Base-by-base conservation (phyloP, 192 early-diverging fungal genomes). In the Chytriomyces sp. region DNA sequence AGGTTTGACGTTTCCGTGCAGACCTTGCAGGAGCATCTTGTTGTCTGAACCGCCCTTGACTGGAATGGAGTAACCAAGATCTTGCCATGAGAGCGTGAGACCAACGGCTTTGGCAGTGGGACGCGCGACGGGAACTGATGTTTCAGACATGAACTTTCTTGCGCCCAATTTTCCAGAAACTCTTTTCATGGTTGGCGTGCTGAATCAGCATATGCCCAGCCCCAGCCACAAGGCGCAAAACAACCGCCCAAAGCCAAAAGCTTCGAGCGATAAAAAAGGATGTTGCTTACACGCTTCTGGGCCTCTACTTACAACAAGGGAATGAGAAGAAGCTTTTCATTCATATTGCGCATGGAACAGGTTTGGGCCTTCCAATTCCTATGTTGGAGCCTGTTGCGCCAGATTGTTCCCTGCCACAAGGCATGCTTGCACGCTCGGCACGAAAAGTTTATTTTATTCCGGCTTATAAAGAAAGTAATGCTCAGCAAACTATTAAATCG, bases 1-100 rank as follows among this genome's bases (percentile, higher is more conserved):
- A 19, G 77, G 56, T 14, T 64, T 64, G 5, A 91, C 72, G 8
- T 40, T 49, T 31, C 90, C 90, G 0, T 79, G 80, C 5, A 91
- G 83, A 33, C 84, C 84, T 60, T 79, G 57, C 7, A 69, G 52
- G 32, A 69, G 53, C 10, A 57, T 12, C 8, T 10, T 22, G 17
- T 10, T 25, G n/a, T n/a, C n/a, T n/a, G n/a, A n/a, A n/a, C n/a
- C n/a, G n/a, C n/a, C n/a, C 37, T 69, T 34, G 53, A 7, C 32
- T 8, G 36, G 31, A 34, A 53, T 17, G 5, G 34, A 38, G 53
- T 53, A 69, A n/a, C 53, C 52, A 19, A 56, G 7, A 22, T 7
- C 8, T 10, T 14, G 5, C 44, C 34, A 53, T 28, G 64, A 34
- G 17, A 30, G 57, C 19, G 17, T 14, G 19, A 58, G 57, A 17